Conservation (phyloP, 2,329 filamentous ascomycete species). For the Chrysoporthe cubensis region DNA sequence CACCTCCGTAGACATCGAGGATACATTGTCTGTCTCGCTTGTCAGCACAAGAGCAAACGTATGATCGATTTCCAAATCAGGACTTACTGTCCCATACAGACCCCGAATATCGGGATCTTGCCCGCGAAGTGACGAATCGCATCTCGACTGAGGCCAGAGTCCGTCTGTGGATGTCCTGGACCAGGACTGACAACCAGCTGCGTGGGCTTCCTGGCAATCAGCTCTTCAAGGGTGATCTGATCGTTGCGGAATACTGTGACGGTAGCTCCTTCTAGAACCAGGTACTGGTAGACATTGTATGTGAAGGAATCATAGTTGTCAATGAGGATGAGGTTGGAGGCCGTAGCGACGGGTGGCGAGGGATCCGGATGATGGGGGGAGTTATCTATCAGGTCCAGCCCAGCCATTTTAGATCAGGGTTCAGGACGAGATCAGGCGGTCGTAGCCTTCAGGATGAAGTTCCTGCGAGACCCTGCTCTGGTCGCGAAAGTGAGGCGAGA, state of each 20-base stretch:
- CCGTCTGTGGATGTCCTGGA: constrained; percentile 87
- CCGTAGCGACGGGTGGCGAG: constrained; percentile 72
- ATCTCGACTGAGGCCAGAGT: constrained; percentile 91
- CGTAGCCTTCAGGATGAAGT: no score
- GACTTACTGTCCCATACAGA: constrained; percentile 93
- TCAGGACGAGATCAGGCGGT: neutral
- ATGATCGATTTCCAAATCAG: constrained; percentile 11
- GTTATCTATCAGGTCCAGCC: constrained; percentile 67
- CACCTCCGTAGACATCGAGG: constrained; percentile 88
- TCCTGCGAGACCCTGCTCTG: neutral
- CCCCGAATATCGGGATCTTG: constrained; percentile 94
- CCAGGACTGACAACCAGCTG: constrained; percentile 95
- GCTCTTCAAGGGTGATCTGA: constrained; percentile 81
- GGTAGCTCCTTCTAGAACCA: constrained; percentile 90
- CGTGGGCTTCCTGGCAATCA: constrained; percentile 83
- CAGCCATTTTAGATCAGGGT: constrained; percentile 47
- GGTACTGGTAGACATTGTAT: constrained; percentile 99
- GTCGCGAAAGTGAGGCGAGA: neutral
- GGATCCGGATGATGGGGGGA: constrained; percentile 84
- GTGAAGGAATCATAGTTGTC: constrained; percentile 99
- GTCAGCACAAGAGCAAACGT: constrained; percentile 28
- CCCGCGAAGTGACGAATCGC: constrained; percentile 90
- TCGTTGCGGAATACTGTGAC: constrained; percentile 94
- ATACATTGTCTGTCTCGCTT: constrained; percentile 76
- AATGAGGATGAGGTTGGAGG: constrained; percentile 90